These are phyloP conservation scores for Arbutus unedo DNA, from an alignment of 148 eudicot species.

Conservation along the genomic window DNA sequence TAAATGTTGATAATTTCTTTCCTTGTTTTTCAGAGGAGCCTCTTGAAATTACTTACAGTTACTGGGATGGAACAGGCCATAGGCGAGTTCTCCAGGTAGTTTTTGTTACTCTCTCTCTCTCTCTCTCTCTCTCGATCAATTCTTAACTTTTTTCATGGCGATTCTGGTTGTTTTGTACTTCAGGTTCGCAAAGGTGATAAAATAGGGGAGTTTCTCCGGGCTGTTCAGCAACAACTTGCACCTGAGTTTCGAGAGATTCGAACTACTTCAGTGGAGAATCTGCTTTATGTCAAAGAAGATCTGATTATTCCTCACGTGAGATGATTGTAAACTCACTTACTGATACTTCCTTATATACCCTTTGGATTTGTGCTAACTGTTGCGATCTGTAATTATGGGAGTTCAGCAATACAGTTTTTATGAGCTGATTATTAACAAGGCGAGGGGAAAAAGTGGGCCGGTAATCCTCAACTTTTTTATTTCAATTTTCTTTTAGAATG, in stretches of 20 bases:
- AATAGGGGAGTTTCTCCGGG: slow-evolving; percentile 93
- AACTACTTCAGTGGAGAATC: slow-evolving; percentile 92
- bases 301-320: slow-evolving; percentile 96
- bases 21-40: slow-evolving; percentile 63
- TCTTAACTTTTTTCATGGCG: neutral
- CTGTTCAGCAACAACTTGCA: slow-evolving; percentile 97
- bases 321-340: neutral
- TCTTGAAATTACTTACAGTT: slow-evolving; percentile 94
- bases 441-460: slow-evolving; percentile 99
- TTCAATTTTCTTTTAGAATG: no score
- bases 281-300: slow-evolving; percentile 97
- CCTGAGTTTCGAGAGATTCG: slow-evolving; percentile 97
- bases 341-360: neutral
- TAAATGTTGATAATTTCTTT: neutral
- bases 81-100: slow-evolving; percentile 78
- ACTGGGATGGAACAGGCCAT: slow-evolving; percentile 99
- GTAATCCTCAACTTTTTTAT: slow-evolving; percentile 36
- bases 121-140: neutral
- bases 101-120: neutral
- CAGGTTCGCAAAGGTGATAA: slow-evolving; percentile 96
- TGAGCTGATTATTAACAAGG: slow-evolving; percentile 96
- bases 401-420: slow-evolving; percentile 96
- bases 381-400: slow-evolving; percentile 12
- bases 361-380: slow-evolving; percentile 21
- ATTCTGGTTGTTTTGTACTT: slow-evolving; percentile 4